phyloP scores from a whole-genome alignment of 169 alveolate species.

The Eimeria falciformis region DNA sequence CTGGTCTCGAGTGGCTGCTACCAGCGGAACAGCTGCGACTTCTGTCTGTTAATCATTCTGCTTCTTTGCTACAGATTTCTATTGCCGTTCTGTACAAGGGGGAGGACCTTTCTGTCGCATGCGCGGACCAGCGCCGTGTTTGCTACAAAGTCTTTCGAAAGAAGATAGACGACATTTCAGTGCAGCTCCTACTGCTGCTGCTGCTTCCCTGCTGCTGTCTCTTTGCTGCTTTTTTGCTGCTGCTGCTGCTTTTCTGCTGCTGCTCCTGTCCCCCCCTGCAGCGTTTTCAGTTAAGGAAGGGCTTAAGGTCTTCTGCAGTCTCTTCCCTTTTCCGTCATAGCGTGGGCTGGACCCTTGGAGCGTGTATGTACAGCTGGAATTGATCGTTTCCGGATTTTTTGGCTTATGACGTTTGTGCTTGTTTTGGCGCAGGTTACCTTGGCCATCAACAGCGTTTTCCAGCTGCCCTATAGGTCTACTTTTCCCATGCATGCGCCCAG shows the following conservation, averaged over 20 bases:
- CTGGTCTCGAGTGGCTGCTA: not conserved
- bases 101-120: conserved; percentile 62
- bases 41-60: not conserved
- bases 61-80: conserved; percentile 40
- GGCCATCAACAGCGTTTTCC: conserved; percentile 57
- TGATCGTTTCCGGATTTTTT: too few relatives aligned
- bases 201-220: not conserved
- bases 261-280: too few relatives aligned
- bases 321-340: not conserved
- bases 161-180: conserved; percentile 63
- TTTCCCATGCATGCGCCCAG: conserved; percentile 57
- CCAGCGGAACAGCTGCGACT: not conserved
- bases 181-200: not conserved
- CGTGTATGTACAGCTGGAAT: not conserved
- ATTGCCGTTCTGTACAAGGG: conserved; percentile 72
- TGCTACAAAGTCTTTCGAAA: conserved; percentile 44
- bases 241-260: too few relatives aligned
- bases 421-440: conserved; percentile 44
- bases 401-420: not conserved
- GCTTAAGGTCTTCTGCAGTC: too few relatives aligned
- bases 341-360: not conserved
- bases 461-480: conserved; percentile 55
- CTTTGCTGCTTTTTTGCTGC: too few relatives aligned
- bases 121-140: conserved; percentile 52
- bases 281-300: too few relatives aligned